These are phyloP conservation scores for Lachancea thermotolerans DNA, from an alignment of 805 yeast species.

Conservation along the genomic window DNA sequence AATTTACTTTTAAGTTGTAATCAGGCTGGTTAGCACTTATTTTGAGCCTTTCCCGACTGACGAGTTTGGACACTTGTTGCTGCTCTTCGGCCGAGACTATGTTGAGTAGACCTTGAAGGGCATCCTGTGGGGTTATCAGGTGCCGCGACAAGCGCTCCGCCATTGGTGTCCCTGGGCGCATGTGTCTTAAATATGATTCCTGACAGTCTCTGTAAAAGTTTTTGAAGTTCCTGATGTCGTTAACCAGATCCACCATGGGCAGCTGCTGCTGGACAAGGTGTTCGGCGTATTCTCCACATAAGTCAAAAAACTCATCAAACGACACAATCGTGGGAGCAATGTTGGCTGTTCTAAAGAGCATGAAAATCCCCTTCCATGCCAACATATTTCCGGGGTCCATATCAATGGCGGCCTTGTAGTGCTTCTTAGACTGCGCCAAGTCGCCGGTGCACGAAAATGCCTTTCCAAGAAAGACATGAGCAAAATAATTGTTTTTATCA, in stretches of 20 bases:
- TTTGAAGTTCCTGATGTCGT: constrained; percentile 42
- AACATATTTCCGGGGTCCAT: constrained; percentile 45
- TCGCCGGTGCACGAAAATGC: constrained; percentile 44
- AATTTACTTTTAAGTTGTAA: constrained; percentile 35
- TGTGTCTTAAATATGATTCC: constrained; percentile 42
- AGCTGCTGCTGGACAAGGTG: constrained; percentile 38
- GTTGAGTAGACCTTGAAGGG: constrained; percentile 39
- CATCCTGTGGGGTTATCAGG: constrained; percentile 41
- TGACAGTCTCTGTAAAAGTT: constrained; percentile 34
- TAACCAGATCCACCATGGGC: constrained; percentile 42
- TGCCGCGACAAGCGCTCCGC: constrained; percentile 46
- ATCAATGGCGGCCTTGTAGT: constrained; percentile 45
- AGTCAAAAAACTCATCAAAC: constrained; percentile 38
- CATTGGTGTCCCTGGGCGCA: constrained; percentile 51
- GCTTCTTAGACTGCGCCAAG: constrained; percentile 33
- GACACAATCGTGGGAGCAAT: constrained; percentile 32
- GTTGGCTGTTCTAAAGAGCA: constrained; percentile 31
- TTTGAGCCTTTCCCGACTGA: constrained; percentile 44
- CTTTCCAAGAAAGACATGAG: constrained; percentile 66
- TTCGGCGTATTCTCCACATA: constrained; percentile 40
- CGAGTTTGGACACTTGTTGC: constrained; percentile 33
- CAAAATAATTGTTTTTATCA: constrained; percentile 57
- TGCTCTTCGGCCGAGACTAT: constrained; percentile 37
- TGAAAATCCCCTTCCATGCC: constrained; percentile 80
- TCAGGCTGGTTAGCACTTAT: constrained; percentile 38